phyloP scores from a whole-genome alignment of 2,329 filamentous ascomycete genomes.

The Anisogramma anomala region DNA sequence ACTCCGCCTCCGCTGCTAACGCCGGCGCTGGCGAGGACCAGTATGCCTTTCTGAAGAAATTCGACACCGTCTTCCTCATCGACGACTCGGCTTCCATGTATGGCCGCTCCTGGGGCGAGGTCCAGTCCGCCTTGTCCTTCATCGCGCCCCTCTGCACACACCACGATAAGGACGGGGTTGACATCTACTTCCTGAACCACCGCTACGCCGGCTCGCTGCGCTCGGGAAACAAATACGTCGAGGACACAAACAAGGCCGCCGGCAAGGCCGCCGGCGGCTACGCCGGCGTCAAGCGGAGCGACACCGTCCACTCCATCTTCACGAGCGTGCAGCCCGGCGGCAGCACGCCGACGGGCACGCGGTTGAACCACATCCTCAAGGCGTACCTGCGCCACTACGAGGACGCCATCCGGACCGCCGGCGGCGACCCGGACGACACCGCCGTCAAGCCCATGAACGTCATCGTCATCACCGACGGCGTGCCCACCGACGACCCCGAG shows the following conservation, averaged over 20 bases:
- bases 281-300: slow-evolving; percentile 47
- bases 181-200: slow-evolving; percentile 84
- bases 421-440: slow-evolving; percentile 28
- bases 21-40: no score
- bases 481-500: slow-evolving; percentile 68
- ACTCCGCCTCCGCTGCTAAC: no score
- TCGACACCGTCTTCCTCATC: slow-evolving; percentile 83
- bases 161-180: slow-evolving; percentile 74
- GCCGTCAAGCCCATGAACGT: slow-evolving; percentile 70
- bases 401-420: slow-evolving; percentile 21
- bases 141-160: slow-evolving; percentile 74
- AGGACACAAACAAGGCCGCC: no score
- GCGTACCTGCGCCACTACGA: slow-evolving; percentile 56
- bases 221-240: no score
- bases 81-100: slow-evolving; percentile 88
- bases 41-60: slow-evolving; percentile 64
- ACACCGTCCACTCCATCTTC: slow-evolving; percentile 59
- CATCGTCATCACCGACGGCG: slow-evolving; percentile 87
- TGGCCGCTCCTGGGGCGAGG: slow-evolving; percentile 65
- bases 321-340: slow-evolving; percentile 49
- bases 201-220: no score
- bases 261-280: slow-evolving; percentile 42
- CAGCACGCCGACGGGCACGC: slow-evolving; percentile 62
- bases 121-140: slow-evolving; percentile 52
- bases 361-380: slow-evolving; percentile 58